phyloP scores from a whole-genome alignment of 2,329 filamentous ascomycete genomes.

The Fusarium redolens region DNA sequence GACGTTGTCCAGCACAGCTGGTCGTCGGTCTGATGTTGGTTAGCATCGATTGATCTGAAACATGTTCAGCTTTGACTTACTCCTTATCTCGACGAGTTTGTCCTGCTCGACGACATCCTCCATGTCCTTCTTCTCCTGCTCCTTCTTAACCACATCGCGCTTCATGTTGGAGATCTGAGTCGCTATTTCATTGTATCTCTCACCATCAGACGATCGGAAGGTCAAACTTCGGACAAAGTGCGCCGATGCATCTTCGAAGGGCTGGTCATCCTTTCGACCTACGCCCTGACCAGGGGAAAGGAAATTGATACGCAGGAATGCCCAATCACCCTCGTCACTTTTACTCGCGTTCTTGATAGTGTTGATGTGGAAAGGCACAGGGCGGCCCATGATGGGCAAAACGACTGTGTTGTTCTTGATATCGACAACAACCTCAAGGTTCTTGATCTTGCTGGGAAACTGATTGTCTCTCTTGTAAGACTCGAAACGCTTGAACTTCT shows the following conservation, averaged over 20 bases:
- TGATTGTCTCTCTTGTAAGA: slow-evolving; percentile 99
- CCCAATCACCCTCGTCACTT: slow-evolving; percentile 93
- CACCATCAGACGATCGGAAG: slow-evolving; percentile 89
- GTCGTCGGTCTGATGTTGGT: slow-evolving; percentile 80
- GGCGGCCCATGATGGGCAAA: slow-evolving; percentile 95
- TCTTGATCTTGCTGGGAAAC: slow-evolving; percentile 83
- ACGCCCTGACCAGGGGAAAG: slow-evolving; percentile 97
- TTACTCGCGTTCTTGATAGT: slow-evolving; percentile 99
- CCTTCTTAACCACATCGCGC: slow-evolving; percentile 88
- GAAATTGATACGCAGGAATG: slow-evolving; percentile 96
- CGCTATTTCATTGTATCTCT: slow-evolving; percentile 89
- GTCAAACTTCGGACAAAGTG: slow-evolving; percentile 97
- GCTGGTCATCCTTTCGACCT: slow-evolving; percentile 95
- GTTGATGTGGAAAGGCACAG: slow-evolving; percentile 96
- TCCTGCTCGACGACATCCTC: slow-evolving; percentile 99
- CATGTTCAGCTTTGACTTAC: slow-evolving; percentile 60
- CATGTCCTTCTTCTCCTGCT: slow-evolving; percentile 99
- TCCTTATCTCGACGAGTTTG: slow-evolving; percentile 94
- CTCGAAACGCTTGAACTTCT: slow-evolving; percentile 99
- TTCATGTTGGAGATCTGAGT: slow-evolving; percentile 96
- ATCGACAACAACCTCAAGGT: slow-evolving; percentile 90
- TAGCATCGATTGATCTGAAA: slow-evolving; percentile 47
- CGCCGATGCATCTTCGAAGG: slow-evolving; percentile 94
- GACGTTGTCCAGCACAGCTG: slow-evolving; percentile 90
- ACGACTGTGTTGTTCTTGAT: slow-evolving; percentile 90